Evolutionary conservation across 2,329 filamentous ascomycete species (phyloP).

Genomic region (Arthrobotrys iridis): DNA sequence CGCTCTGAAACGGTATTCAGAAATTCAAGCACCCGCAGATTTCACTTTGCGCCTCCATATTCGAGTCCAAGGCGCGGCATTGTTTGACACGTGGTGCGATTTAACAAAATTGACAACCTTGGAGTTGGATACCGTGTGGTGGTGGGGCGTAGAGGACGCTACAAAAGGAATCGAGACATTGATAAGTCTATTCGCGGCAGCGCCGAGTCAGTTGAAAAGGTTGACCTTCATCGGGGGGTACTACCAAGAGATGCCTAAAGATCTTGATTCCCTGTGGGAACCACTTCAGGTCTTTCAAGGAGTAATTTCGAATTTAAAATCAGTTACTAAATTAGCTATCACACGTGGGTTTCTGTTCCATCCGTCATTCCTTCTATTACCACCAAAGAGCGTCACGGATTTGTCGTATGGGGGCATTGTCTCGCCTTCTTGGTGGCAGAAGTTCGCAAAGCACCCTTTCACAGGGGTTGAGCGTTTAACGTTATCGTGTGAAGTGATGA

Average conservation of each 20-base stretch:
- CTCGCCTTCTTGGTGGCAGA: conserved; percentile 11
- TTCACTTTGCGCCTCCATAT: neutral
- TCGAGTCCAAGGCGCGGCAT: neutral
- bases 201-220: neutral
- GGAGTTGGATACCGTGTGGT: neutral
- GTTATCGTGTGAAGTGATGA: neutral
- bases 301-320: neutral
- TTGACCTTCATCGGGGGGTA: neutral
- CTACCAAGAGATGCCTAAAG: neutral
- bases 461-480: neutral
- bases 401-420: neutral
- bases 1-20: neutral
- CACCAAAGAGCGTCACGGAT: neutral
- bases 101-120: conserved; percentile 5
- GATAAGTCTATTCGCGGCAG: neutral
- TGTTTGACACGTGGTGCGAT: neutral
- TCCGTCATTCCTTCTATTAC: conserved; percentile 11
- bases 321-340: neutral
- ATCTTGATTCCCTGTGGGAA: neutral
- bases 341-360: neutral
- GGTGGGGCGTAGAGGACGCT: neutral
- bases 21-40: neutral
- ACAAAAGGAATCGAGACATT: neutral
- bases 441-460: conserved; percentile 13
- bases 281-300: neutral